Percentiles rank a stretch among this genome's conserved stretches.
phyloP scores from a whole-genome alignment of 805 yeast genomes.

The Candida nemodendra region DNA sequence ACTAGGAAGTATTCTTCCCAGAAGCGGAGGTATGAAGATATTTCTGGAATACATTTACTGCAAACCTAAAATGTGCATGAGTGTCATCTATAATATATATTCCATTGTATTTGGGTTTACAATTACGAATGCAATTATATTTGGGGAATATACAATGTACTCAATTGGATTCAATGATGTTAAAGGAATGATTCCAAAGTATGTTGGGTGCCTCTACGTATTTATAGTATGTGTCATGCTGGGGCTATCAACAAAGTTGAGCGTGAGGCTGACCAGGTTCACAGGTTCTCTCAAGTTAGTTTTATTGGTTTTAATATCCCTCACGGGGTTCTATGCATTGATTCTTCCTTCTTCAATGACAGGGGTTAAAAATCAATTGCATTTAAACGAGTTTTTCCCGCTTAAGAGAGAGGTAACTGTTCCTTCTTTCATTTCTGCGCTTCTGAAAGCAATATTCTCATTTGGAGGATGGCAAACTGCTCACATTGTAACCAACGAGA shows the following conservation, averaged over 20 bases:
- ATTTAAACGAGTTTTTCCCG: constrained; percentile 29
- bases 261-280: constrained; percentile 59
- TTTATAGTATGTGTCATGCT: constrained; percentile 43
- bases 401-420: constrained; percentile 34
- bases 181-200: constrained; percentile 38
- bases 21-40: constrained; percentile 75
- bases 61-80: constrained; percentile 53
- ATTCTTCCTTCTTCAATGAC: constrained; percentile 45
- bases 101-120: constrained; percentile 51
- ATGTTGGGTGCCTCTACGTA: constrained; percentile 42
- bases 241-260: constrained; percentile 57
- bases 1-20: constrained; percentile 66
- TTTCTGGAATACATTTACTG: constrained; percentile 67
- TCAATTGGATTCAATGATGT: constrained; percentile 42
- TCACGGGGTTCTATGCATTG: constrained; percentile 59
- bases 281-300: constrained; percentile 61
- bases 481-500: constrained; percentile 54
- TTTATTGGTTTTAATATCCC: constrained; percentile 51
- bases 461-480: constrained; percentile 56
- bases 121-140: constrained; percentile 49
- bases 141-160: constrained; percentile 52
- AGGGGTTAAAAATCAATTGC: constrained; percentile 43
- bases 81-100: constrained; percentile 46
- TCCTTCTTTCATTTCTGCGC: constrained; percentile 46
- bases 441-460: constrained; percentile 52